Evolutionary conservation across 306 rosid genomes (phyloP), one percentile per base, ranked within the genome.

Genomic region (Boehmeria nivea): DNA sequence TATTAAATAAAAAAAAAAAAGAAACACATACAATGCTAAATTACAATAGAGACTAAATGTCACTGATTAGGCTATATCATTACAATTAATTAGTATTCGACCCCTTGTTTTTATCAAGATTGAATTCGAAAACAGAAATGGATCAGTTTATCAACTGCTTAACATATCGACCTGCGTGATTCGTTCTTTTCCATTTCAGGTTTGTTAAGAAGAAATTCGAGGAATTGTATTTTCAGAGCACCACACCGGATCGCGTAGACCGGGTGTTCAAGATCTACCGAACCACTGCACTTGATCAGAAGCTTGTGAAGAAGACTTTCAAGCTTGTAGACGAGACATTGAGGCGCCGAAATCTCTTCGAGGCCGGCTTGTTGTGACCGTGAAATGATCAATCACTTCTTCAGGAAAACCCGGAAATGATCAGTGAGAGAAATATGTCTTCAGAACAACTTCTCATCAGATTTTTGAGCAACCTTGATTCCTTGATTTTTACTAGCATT

Each of bases 221-320:
- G 80, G 95, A 93, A 58, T 68, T 87, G 70, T 93, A 93, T 51
- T 93, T 87, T 27, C 93, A 93, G 74, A 93, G 78, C 84, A 85
- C 95, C 2, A 71, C 96, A 17, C 94, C 89, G 1, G 99, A 93
- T 34, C 73, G 93, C 0, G 96, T 93, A 12, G 99, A 93, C 60
- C 82, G 99, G 0, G 96, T 81, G 45, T 93, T 93, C 17, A 93
- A 93, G 82, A 81, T 87, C 63, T 91, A 91, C 27, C 66, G 96
- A 48, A 91, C 99, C 16, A 91, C 99, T 17, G 99, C 99, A 21
- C 96, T 91, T 45, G 99, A 91, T 81, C 99, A 91, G 72, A 91
- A 87, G 79, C 94, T 87, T 33, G 94, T 91, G 65, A 91, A 91
- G 89, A 91, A 91, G 81, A 87, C 99, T 1, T 87, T 93, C 86